phyloP scores from a whole-genome alignment of 176 grass and related monocot species.

The Triticum timopheevii region DNA sequence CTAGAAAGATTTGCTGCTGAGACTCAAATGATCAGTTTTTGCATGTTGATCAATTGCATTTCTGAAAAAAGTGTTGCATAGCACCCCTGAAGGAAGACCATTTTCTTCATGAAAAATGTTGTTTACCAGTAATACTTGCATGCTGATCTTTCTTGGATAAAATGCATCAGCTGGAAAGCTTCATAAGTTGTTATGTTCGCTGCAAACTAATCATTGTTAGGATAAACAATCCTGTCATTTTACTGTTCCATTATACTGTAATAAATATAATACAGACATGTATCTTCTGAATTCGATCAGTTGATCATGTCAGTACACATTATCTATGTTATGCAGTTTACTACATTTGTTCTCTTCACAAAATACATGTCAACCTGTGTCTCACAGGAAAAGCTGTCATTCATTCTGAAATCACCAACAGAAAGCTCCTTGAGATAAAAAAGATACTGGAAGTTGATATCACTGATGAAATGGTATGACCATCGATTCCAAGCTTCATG shows the following conservation, averaged over 20 bases:
- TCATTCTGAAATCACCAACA: constrained; percentile 82
- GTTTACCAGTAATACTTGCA: background rate
- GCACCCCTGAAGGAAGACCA: background rate
- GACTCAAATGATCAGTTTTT: constrained; percentile 9
- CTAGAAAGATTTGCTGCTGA: background rate
- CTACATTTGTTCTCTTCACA: background rate
- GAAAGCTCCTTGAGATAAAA: constrained; percentile 80
- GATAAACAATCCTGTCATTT: background rate
- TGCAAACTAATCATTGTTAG: background rate
- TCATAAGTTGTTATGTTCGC: background rate
- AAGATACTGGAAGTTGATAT: constrained; percentile 55
- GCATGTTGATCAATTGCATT: background rate
- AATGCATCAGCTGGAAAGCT: background rate
- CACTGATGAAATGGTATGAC: constrained; percentile 44
- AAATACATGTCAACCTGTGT: constrained; percentile 2
- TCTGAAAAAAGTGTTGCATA: background rate
- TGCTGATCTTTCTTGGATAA: background rate
- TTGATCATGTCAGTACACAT: background rate
- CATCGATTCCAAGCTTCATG: background rate
- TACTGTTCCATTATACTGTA: background rate
- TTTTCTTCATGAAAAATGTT: constrained; percentile 6
- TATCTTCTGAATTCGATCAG: background rate
- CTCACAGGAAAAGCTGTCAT: constrained; percentile 76
- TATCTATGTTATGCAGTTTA: background rate
- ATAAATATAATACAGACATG: background rate